These are phyloP conservation scores for Hypomyces perniciosus DNA, from an alignment of 2,329 filamentous ascomycete genomes.

Conservation along the genomic window DNA sequence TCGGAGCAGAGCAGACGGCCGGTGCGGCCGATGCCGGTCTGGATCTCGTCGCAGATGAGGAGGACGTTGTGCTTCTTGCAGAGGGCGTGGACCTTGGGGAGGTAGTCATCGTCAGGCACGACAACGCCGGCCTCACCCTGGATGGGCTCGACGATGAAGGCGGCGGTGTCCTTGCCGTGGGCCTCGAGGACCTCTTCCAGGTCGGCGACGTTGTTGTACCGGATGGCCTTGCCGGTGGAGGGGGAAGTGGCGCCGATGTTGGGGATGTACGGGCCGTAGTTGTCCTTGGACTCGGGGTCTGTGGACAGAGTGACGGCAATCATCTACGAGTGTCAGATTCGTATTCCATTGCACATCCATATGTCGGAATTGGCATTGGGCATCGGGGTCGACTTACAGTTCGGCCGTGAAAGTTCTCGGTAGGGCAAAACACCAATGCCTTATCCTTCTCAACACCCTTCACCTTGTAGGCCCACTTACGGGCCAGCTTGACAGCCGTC, in stretches of 20 bases:
- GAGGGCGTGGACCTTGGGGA: conserved; percentile 70
- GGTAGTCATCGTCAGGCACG: conserved; percentile 85
- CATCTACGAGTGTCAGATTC: conserved; percentile 50
- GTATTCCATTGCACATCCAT: background rate
- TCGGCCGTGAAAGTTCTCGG: conserved; percentile 93
- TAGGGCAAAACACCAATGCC: conserved; percentile 76
- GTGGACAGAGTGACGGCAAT: conserved; percentile 92
- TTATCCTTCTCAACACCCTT: conserved; percentile 82
- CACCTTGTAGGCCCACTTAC: conserved; percentile 97
- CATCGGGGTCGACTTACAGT: conserved; percentile 55
- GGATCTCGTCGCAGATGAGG: conserved; percentile 96
- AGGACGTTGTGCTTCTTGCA: conserved; percentile 95
- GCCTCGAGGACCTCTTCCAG: conserved; percentile 72
- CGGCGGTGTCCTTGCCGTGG: conserved; percentile 80
- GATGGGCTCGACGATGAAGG: conserved; percentile 92
- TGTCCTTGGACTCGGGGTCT: conserved; percentile 90
- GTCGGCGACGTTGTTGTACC: conserved; percentile 80
- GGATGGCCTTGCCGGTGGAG: conserved; percentile 66
- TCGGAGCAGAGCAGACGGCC: conserved; percentile 90
- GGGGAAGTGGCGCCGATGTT: conserved; percentile 75
- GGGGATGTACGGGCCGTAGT: conserved; percentile 94
- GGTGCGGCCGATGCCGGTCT: conserved; percentile 93
- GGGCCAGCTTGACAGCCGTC: conserved; percentile 90
- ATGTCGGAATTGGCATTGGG: too few species aligned
- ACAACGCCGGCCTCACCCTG: conserved; percentile 97